Evolutionary conservation across 805 yeast genomes (phyloP).

Genomic region (Nadsonia fulvescens): DNA sequence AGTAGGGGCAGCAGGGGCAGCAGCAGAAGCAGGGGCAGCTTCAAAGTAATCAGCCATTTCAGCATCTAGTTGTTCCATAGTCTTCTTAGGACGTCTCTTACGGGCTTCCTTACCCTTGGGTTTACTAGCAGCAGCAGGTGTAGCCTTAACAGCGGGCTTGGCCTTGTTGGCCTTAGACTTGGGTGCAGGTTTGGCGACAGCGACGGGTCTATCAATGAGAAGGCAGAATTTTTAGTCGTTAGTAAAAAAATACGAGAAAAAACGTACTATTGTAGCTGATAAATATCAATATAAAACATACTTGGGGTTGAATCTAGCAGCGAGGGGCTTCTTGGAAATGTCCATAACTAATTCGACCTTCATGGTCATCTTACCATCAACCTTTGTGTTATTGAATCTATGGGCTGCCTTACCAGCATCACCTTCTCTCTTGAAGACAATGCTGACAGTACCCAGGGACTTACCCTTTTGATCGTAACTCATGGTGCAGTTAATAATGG

Average conservation of each 20-base stretch:
- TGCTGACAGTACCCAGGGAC: slow-evolving; percentile 82
- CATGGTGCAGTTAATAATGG: slow-evolving; percentile 51
- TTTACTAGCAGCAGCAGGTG: slow-evolving; percentile 8
- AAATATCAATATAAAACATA: slow-evolving; percentile 3
- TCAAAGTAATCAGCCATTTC: slow-evolving; percentile 87
- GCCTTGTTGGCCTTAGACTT: slow-evolving; percentile 10
- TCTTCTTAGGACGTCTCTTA: slow-evolving; percentile 37
- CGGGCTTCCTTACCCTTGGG: slow-evolving; percentile 10
- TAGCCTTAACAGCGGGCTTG: slow-evolving; percentile 6
- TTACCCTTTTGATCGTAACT: slow-evolving; percentile 76
- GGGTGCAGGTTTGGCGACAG: slow-evolving; percentile 8
- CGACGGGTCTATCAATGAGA: slow-evolving; percentile 6
- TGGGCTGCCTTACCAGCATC: slow-evolving; percentile 65
- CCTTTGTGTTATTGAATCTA: slow-evolving; percentile 81
- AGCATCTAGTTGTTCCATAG: slow-evolving; percentile 86
- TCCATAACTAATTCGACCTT: slow-evolving; percentile 70
- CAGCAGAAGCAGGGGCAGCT: slow-evolving; percentile 10
- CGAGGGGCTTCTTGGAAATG: slow-evolving; percentile 49
- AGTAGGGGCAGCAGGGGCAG: no score
- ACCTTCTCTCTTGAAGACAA: slow-evolving; percentile 50
- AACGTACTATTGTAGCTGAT: not conserved
- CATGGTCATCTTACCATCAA: slow-evolving; percentile 71
- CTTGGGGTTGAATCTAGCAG: slow-evolving; percentile 52
- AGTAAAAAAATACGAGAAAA: slow-evolving; percentile 1
- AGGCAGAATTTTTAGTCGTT: slow-evolving; percentile 1